phyloP scores from a whole-genome alignment of 768 basidiomycete species.

The Suillus subluteus region DNA sequence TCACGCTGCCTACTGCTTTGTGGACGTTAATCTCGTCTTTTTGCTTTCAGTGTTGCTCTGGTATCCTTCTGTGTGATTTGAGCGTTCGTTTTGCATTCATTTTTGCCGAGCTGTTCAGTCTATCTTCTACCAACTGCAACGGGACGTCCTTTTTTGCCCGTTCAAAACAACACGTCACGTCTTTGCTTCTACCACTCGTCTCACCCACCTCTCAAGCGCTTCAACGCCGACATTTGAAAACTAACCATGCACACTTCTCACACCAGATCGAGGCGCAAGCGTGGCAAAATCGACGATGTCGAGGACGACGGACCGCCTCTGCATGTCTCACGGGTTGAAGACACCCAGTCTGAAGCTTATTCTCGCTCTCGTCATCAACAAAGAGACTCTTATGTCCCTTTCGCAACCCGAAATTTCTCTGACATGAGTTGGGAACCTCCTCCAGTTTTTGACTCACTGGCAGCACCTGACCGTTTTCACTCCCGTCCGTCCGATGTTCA shows the following conservation, averaged over 20 bases:
- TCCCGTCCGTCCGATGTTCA: slow-evolving; percentile 50
- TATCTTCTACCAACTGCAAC: slow-evolving; percentile 28
- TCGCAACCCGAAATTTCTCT: slow-evolving; percentile 45
- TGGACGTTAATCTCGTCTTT: slow-evolving; percentile 24
- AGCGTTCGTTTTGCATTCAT: slow-evolving; percentile 37
- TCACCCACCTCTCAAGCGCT: slow-evolving; percentile 25
- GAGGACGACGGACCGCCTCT: slow-evolving; percentile 48
- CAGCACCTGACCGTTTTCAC: slow-evolving; percentile 42
- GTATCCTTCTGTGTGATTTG: slow-evolving; percentile 33
- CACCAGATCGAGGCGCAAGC: slow-evolving; percentile 52
- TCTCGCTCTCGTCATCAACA: slow-evolving; percentile 51
- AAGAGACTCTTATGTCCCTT: slow-evolving; percentile 50
- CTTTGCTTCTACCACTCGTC: slow-evolving; percentile 29
- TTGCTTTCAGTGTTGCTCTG: slow-evolving; percentile 24
- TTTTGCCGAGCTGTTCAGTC: slow-evolving; percentile 22
- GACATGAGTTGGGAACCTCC: slow-evolving; percentile 54
- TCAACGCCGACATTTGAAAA: slow-evolving; percentile 18
- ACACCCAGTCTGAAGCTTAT: slow-evolving; percentile 55
- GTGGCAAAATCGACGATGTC: slow-evolving; percentile 52
- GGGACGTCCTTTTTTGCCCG: slow-evolving; percentile 30
- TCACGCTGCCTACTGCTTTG: slow-evolving; percentile 27
- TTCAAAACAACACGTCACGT: slow-evolving; percentile 27
- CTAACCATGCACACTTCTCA: slow-evolving; percentile 41
- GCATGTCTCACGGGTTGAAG: slow-evolving; percentile 52
- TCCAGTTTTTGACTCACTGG: slow-evolving; percentile 44